A percentile compares a stretch with the other conserved stretches of the same genome.
phyloP scores from a whole-genome alignment of 2,329 filamentous ascomycete species.

The Aspergillus sp. region DNA sequence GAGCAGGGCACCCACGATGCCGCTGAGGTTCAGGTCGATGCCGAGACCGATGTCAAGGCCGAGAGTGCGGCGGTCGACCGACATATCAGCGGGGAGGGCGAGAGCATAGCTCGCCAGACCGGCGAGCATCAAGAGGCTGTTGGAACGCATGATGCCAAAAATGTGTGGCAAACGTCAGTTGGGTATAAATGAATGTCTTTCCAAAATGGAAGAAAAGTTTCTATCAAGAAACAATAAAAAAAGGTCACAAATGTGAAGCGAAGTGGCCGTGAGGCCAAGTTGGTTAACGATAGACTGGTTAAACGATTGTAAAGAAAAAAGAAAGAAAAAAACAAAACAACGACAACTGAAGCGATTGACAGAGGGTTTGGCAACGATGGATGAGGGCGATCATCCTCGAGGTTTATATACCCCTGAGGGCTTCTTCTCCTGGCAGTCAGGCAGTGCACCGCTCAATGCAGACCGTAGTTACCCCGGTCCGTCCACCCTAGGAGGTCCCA shows the following conservation, averaged over 20 bases:
- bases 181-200: constrained; percentile 10
- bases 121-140: constrained; percentile 27
- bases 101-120: constrained; percentile 26
- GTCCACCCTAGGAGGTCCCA: constrained; percentile 4
- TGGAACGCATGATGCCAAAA: constrained; percentile 17
- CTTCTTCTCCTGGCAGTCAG: constrained; percentile 7
- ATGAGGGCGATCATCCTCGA: constrained; percentile 17
- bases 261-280: constrained; percentile 15
- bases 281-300: constrained; percentile 30
- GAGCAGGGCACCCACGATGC: constrained; percentile 19
- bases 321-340: constrained; percentile 17
- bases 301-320: constrained; percentile 6
- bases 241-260: constrained; percentile 1
- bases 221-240: constrained; percentile 12
- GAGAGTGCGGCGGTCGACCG: constrained; percentile 22
- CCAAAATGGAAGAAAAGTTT: constrained; percentile 1
- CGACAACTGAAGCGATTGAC: constrained; percentile 19
- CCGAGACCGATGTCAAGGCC: constrained; percentile 13
- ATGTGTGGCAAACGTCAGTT: constrained; percentile 10
- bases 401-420: constrained; percentile 33
- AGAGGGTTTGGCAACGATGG: constrained; percentile 12
- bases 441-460: constrained; percentile 5
- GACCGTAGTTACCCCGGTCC: constrained; percentile 7
- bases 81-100: constrained; percentile 23
- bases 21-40: constrained; percentile 15